These are phyloP conservation scores for Wickerhamomyces alni DNA, from an alignment of 805 yeast genomes.

Conservation along the genomic window DNA sequence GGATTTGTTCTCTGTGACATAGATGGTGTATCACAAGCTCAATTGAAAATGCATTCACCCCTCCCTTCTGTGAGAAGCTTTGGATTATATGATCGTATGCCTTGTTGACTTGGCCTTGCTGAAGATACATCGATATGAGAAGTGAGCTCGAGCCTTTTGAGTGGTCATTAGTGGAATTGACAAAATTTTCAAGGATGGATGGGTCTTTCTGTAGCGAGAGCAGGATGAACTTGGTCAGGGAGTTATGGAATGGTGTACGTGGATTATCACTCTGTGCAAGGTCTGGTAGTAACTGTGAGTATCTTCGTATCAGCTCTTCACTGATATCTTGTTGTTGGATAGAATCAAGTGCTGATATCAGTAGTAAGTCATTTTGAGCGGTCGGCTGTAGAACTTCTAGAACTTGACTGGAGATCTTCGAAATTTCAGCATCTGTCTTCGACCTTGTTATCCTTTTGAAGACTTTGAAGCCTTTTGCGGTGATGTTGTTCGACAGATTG, in stretches of 20 bases:
- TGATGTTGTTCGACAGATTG: background rate
- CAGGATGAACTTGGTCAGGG: background rate
- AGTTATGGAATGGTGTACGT: background rate
- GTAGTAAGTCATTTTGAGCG: background rate
- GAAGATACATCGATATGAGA: constrained; percentile 8
- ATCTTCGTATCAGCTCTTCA: background rate
- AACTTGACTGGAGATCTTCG: background rate
- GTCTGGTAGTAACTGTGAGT: background rate
- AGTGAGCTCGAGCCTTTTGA: background rate
- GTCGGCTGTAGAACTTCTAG: background rate
- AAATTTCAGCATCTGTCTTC: background rate
- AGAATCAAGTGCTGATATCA: background rate
- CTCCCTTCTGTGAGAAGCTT: background rate
- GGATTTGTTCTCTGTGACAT: constrained; percentile 3
- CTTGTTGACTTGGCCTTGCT: constrained; percentile 1
- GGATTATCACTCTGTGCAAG: background rate
- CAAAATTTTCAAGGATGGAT: background rate
- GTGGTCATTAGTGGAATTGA: background rate
- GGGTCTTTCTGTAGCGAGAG: background rate
- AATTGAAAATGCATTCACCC: constrained; percentile 2
- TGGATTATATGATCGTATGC: constrained; percentile 6
- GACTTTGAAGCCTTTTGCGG: background rate
- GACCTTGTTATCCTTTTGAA: background rate
- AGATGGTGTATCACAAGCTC: constrained; percentile 13
- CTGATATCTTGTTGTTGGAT: background rate